Conservation (phyloP, 1,284 basidiomycete genomes). For the Ustilago nuda region DNA sequence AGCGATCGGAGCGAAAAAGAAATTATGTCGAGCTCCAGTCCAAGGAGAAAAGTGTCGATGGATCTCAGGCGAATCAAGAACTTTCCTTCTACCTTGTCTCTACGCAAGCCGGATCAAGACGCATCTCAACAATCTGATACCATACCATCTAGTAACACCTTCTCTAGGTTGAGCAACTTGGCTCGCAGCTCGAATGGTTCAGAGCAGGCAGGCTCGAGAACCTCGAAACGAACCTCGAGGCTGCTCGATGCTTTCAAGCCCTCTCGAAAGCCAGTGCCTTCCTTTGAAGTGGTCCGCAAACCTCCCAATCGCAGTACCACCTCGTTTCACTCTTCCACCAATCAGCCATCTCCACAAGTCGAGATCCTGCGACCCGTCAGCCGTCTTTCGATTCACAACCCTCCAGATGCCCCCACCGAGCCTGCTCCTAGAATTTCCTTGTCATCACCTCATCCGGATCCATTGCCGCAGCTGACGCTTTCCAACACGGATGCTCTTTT, state of each 20-base stretch:
- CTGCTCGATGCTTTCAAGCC: constrained; percentile 49
- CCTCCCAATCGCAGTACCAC: constrained; percentile 39
- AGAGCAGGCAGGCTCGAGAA: constrained; percentile 21
- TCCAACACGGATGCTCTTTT: constrained; percentile 1
- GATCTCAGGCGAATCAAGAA: constrained; percentile 43
- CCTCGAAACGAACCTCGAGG: constrained; percentile 24
- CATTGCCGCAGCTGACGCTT: not conserved
- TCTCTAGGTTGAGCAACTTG: constrained; percentile 36
- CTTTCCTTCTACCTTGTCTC: constrained; percentile 40
- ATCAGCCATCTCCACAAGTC: constrained; percentile 15
- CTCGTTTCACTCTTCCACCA: constrained; percentile 30
- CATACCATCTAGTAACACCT: constrained; percentile 17
- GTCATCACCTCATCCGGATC: constrained; percentile 13
- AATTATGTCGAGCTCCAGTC: constrained; percentile 27
- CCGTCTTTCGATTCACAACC: constrained; percentile 10
- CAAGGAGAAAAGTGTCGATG: constrained; percentile 31
- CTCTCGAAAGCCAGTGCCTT: constrained; percentile 31
- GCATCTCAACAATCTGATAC: constrained; percentile 12
- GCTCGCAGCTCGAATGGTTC: constrained; percentile 17
- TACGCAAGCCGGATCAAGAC: constrained; percentile 37
- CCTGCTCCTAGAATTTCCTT: constrained; percentile 33
- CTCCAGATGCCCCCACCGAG: constrained; percentile 4
- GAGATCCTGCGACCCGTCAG: constrained; percentile 12
- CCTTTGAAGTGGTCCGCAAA: constrained; percentile 52
- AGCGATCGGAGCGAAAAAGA: too few species aligned